Percentiles rank a stretch among this genome's conserved stretches.
phyloP scores from a whole-genome alignment of 495 filamentous ascomycete species.

The Neurospora sp. region DNA sequence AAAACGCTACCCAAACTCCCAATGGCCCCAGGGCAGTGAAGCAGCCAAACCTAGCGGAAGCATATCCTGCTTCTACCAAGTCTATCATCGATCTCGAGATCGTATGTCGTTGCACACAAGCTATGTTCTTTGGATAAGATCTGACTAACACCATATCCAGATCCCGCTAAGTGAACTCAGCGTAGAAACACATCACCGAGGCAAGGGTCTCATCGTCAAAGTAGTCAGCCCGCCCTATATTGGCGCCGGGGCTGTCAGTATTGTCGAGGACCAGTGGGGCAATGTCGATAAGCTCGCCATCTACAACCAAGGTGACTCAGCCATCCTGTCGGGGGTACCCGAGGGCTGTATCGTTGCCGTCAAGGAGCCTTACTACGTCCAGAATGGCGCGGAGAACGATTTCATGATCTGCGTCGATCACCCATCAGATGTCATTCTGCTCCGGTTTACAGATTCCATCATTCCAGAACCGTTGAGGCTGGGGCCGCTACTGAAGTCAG shows the following conservation, averaged over 20 bases:
- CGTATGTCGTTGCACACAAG: slow-evolving; percentile 5
- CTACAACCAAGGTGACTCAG: slow-evolving; percentile 32
- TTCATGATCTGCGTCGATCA: slow-evolving; percentile 46
- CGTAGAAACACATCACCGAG: slow-evolving; percentile 44
- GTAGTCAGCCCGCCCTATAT: slow-evolving; percentile 29
- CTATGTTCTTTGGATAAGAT: not conserved
- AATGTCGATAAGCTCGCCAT: slow-evolving; percentile 37
- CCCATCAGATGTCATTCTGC: slow-evolving; percentile 32
- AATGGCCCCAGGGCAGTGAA: slow-evolving; percentile 23
- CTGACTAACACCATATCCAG: slow-evolving; percentile 1
- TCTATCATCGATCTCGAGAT: slow-evolving; percentile 25
- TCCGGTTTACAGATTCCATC: slow-evolving; percentile 15
- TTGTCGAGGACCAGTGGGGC: slow-evolving; percentile 42
- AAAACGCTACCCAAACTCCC: slow-evolving; percentile 10
- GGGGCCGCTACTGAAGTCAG: slow-evolving; percentile 20
- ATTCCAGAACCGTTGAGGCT: slow-evolving; percentile 18
- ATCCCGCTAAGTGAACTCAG: slow-evolving; percentile 26
- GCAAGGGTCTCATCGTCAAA: slow-evolving; percentile 32
- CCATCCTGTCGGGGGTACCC: slow-evolving; percentile 23
- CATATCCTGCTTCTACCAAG: slow-evolving; percentile 24
- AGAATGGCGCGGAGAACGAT: slow-evolving; percentile 26
- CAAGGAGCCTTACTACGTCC: slow-evolving; percentile 45
- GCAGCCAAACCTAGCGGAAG: slow-evolving; percentile 21
- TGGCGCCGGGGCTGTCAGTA: slow-evolving; percentile 32
- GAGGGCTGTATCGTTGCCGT: slow-evolving; percentile 31